Conservation (phyloP, 1,139 yeast genomes). For the Geotrichum restrictum region DNA sequence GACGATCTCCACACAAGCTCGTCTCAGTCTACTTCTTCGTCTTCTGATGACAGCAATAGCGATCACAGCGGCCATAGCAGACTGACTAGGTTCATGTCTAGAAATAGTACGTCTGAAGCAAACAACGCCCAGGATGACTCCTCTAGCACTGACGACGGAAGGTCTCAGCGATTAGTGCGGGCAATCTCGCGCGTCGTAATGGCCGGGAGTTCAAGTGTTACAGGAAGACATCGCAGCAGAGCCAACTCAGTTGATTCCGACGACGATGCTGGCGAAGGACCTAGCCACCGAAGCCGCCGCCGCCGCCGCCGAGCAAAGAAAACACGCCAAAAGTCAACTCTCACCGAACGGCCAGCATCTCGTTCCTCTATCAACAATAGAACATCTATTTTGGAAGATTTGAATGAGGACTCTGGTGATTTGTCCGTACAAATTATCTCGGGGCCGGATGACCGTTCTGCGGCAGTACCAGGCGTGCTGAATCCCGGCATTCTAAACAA, state of each 20-base stretch:
- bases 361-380: background rate
- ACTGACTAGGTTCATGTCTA: constrained; percentile 8
- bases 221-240: background rate
- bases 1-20: constrained; percentile 13
- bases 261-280: background rate
- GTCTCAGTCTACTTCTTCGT: constrained; percentile 1
- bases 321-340: no score
- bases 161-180: constrained; percentile 16
- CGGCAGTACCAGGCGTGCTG: background rate
- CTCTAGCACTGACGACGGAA: constrained; percentile 8
- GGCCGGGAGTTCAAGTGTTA: constrained; percentile 4
- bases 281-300: background rate
- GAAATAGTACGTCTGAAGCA: background rate
- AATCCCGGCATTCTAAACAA: background rate
- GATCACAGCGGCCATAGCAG: constrained; percentile 1
- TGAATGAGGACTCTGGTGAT: background rate
- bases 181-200: constrained; percentile 17
- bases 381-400: background rate
- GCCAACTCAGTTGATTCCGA: constrained; percentile 4
- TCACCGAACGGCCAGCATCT: no score
- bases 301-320: background rate
- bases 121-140: background rate
- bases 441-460: background rate
- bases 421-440: background rate
- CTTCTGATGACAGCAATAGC: constrained; percentile 3